phyloP scores from a whole-genome alignment of 2,329 filamentous ascomycete genomes.

The Penicillium sp. region DNA sequence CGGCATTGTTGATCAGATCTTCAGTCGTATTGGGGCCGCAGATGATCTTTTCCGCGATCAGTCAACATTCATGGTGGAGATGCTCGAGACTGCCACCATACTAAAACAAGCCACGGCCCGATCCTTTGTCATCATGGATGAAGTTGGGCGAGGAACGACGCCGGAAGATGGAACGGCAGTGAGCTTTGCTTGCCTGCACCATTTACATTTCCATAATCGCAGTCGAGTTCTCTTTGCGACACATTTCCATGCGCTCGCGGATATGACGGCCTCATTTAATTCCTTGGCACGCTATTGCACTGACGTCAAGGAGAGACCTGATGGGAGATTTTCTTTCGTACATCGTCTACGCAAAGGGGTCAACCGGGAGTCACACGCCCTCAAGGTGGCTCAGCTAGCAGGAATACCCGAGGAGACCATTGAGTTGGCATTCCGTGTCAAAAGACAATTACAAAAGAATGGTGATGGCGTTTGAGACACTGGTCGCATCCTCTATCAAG shows the following conservation, averaged over 20 bases:
- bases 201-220: conserved; percentile 70
- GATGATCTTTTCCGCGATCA: conserved; percentile 94
- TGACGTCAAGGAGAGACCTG: conserved; percentile 69
- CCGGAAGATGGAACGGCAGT: conserved; percentile 87
- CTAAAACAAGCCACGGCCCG: conserved; percentile 74
- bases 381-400: conserved; percentile 88
- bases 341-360: conserved; percentile 76
- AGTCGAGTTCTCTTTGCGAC: conserved; percentile 87
- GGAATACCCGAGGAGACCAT: conserved; percentile 72
- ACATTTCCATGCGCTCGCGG: conserved; percentile 81
- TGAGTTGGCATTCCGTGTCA: conserved; percentile 56
- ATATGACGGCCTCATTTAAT: conserved; percentile 60
- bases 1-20: conserved; percentile 91
- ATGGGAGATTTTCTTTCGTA: conserved; percentile 71
- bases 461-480: no score
- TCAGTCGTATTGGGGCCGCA: conserved; percentile 85
- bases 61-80: conserved; percentile 99
- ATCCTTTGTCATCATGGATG: conserved; percentile 97
- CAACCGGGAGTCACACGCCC: conserved; percentile 80
- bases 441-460: conserved; percentile 33
- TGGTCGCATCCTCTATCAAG: no score
- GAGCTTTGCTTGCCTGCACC: conserved; percentile 79
- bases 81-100: conserved; percentile 92
- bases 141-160: conserved; percentile 90
- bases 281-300: conserved; percentile 76